Evolutionary conservation across 2,329 filamentous ascomycete genomes (phyloP).

Genomic region (Pyrenochaeta sp.): DNA sequence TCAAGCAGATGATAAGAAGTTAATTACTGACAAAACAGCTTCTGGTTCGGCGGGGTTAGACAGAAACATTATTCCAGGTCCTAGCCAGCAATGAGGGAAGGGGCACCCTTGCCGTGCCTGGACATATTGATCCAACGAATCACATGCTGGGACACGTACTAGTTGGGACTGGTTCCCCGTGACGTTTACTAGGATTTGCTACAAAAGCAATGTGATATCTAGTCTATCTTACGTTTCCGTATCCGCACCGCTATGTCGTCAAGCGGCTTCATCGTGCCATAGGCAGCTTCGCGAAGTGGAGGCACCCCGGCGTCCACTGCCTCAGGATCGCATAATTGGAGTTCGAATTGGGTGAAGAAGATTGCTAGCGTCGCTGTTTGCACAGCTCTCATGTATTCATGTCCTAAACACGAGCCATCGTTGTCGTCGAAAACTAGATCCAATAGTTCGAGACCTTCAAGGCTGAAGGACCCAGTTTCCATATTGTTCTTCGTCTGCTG

Average conservation of each 20-base stretch:
- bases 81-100: too few relatives aligned
- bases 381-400: constrained; percentile 24
- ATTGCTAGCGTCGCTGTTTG: constrained; percentile 34
- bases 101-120: too few relatives aligned
- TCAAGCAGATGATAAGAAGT: too few relatives aligned
- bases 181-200: neutral
- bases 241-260: constrained; percentile 33
- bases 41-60: too few relatives aligned
- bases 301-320: constrained; percentile 28
- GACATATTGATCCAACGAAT: neutral
- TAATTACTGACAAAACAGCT: too few relatives aligned
- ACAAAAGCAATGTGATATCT: neutral
- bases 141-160: neutral
- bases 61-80: too few relatives aligned
- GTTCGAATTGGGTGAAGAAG: constrained; percentile 35
- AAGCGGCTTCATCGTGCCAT: constrained; percentile 28
- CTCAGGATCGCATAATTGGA: constrained; percentile 35
- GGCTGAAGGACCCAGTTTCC: constrained; percentile 16
- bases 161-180: constrained; percentile 10
- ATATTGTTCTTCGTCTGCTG: constrained; percentile 2
- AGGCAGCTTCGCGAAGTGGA: constrained; percentile 23
- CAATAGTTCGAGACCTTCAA: constrained; percentile 27
- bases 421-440: constrained; percentile 14
- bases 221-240: constrained; percentile 26
- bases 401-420: constrained; percentile 15